phyloP scores from a whole-genome alignment of 176 grass and related monocot genomes.

The Thinopyrum elongatum region DNA sequence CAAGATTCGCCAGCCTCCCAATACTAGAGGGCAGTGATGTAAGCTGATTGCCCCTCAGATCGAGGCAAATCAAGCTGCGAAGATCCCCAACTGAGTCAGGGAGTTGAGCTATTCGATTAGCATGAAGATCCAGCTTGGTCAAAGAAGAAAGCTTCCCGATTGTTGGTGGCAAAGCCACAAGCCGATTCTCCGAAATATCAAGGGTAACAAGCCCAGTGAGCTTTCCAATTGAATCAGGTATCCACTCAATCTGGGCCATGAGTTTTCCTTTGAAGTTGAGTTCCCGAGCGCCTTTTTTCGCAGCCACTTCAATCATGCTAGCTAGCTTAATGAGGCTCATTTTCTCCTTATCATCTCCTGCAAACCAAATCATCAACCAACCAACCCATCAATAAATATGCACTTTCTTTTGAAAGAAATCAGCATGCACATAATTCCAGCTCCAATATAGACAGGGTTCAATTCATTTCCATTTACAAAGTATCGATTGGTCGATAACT shows the following conservation, averaged over 20 bases:
- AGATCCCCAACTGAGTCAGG: constrained; percentile 78
- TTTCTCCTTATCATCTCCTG: constrained; percentile 63
- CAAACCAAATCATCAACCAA: constrained; percentile 40
- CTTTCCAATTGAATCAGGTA: constrained; percentile 96
- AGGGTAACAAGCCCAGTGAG: constrained; percentile 73
- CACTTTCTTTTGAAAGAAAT: background rate
- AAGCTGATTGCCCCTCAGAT: constrained; percentile 85
- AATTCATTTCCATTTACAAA: background rate
- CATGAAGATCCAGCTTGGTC: constrained; percentile 74
- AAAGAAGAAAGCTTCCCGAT: constrained; percentile 88
- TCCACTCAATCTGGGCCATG: constrained; percentile 82
- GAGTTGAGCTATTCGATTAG: constrained; percentile 70
- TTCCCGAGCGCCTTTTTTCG: constrained; percentile 69
- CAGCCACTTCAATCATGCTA: constrained; percentile 82
- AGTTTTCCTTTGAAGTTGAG: constrained; percentile 76
- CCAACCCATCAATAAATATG: constrained; percentile 10
- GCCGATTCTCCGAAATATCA: constrained; percentile 78
- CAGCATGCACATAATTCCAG: constrained; percentile 23
- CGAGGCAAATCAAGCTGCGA: constrained; percentile 58
- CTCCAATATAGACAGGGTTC: background rate
- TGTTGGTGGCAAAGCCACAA: constrained; percentile 62
- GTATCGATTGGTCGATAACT: background rate
- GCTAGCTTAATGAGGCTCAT: constrained; percentile 84
- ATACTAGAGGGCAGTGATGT: constrained; percentile 59
- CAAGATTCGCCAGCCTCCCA: constrained; percentile 71